phyloP scores from a whole-genome alignment of 305 asterid genomes.

The Striga hermonthica region DNA sequence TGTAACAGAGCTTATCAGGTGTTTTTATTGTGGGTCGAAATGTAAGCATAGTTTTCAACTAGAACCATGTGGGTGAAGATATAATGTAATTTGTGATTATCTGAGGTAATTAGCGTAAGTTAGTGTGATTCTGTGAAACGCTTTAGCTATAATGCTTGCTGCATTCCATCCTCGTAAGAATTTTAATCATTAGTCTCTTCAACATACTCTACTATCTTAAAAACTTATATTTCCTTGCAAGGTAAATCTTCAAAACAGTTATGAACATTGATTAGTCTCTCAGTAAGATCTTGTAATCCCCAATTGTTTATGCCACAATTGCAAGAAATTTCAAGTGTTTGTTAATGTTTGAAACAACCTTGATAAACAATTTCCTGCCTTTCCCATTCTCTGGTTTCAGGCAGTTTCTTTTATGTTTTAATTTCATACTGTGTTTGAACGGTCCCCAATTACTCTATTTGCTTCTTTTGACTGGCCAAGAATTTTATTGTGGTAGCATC shows the following conservation, averaged over 20 bases:
- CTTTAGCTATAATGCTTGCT: neutral
- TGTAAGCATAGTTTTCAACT: slow-evolving; percentile 12
- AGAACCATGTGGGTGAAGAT: slow-evolving; percentile 10
- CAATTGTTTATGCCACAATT: neutral
- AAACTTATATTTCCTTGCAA: slow-evolving; percentile 10
- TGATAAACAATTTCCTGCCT: neutral
- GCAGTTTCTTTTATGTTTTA: too few species aligned
- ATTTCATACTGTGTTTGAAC: too few species aligned
- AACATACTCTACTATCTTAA: slow-evolving; percentile 5
- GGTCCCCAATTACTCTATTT: neutral
- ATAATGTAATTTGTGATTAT: slow-evolving; percentile 7
- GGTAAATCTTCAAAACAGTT: neutral
- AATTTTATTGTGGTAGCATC: neutral
- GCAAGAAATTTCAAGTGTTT: slow-evolving; percentile 13
- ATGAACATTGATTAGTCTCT: slow-evolving; percentile 7
- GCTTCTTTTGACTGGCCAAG: slow-evolving; percentile 13
- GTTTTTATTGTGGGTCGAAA: neutral
- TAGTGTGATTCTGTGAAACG: neutral
- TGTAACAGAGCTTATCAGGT: neutral
- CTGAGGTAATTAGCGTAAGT: neutral
- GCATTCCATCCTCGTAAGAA: neutral
- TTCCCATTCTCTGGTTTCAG: too few species aligned
- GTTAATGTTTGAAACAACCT: slow-evolving; percentile 16
- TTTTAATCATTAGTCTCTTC: slow-evolving; percentile 16
- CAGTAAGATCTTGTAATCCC: slow-evolving; percentile 7